Evolutionary conservation across 306 rosid species (phyloP).

Genomic region (Clitoria ternatea): DNA sequence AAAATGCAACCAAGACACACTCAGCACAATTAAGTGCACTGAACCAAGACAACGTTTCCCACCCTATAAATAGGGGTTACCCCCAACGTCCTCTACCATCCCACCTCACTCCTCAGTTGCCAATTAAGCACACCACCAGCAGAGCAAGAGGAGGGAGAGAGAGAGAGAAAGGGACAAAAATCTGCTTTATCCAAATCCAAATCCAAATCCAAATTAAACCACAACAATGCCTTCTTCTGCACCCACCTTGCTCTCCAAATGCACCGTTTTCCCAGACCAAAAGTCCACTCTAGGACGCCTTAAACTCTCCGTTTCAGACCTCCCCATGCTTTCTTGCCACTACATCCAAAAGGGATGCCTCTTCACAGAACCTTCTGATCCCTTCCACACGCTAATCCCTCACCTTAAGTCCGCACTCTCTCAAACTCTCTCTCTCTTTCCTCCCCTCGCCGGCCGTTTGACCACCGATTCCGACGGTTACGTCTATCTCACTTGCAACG

Average conservation of each 20-base stretch:
- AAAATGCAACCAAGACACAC: neutral
- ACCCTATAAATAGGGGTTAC: slow-evolving; percentile 11
- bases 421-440: slow-evolving; percentile 60
- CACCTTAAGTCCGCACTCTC: slow-evolving; percentile 54
- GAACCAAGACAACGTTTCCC: neutral
- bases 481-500: slow-evolving; percentile 64
- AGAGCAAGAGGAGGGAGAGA: neutral
- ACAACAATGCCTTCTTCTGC: slow-evolving; percentile 36
- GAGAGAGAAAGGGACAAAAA: neutral
- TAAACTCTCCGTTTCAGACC: slow-evolving; percentile 89
- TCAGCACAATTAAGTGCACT: neutral
- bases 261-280: slow-evolving; percentile 57
- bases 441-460: slow-evolving; percentile 85
- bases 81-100: neutral
- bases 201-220: slow-evolving; percentile 1
- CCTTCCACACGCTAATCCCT: slow-evolving; percentile 27
- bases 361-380: slow-evolving; percentile 54
- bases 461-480: slow-evolving; percentile 52
- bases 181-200: neutral
- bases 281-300: slow-evolving; percentile 46
- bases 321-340: slow-evolving; percentile 88
- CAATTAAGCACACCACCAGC: neutral
- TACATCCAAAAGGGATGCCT: slow-evolving; percentile 92
- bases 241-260: slow-evolving; percentile 41
- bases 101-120: slow-evolving; percentile 29